Conservation (phyloP, 1,284 basidiomycete species). For the Somion occarium region DNA sequence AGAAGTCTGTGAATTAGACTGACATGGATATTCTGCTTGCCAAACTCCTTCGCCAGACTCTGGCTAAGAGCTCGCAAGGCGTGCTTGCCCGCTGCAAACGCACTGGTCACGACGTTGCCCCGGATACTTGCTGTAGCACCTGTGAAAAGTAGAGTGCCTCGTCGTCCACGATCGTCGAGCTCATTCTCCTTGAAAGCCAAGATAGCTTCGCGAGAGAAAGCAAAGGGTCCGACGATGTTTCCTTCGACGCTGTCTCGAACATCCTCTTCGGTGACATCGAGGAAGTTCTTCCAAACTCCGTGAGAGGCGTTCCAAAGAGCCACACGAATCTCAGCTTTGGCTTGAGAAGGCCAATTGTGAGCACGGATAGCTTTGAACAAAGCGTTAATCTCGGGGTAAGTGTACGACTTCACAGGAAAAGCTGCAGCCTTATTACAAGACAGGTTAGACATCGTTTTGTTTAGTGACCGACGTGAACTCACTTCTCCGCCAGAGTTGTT, state of each 20-base stretch:
- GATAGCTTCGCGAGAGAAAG: constrained; percentile 64
- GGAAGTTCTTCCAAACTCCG: constrained; percentile 62
- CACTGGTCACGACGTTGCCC: constrained; percentile 61
- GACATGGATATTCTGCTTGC: constrained; percentile 70
- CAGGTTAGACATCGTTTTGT: background rate
- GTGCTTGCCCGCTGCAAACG: constrained; percentile 67
- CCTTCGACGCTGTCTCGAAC: constrained; percentile 41
- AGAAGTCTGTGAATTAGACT: background rate
- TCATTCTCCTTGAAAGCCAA: constrained; percentile 58
- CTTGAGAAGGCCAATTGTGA: constrained; percentile 36
- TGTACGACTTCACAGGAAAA: constrained; percentile 58
- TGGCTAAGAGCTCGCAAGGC: constrained; percentile 65
- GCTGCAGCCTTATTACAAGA: constrained; percentile 42
- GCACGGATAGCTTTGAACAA: constrained; percentile 52
- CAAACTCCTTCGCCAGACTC: constrained; percentile 77
- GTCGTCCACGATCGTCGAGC: constrained; percentile 39
- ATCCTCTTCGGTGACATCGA: constrained; percentile 60
- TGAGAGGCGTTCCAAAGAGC: constrained; percentile 64
- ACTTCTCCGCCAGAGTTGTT: constrained; percentile 57
- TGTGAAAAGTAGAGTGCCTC: constrained; percentile 72
- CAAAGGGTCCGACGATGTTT: constrained; percentile 60
- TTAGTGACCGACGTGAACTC: constrained; percentile 10
- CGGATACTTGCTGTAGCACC: constrained; percentile 69
- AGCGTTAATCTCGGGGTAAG: constrained; percentile 43
- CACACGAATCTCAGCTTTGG: constrained; percentile 47